Evolutionary conservation across 768 basidiomycete genomes (phyloP).

Genomic region (Lactarius sanguifluus): DNA sequence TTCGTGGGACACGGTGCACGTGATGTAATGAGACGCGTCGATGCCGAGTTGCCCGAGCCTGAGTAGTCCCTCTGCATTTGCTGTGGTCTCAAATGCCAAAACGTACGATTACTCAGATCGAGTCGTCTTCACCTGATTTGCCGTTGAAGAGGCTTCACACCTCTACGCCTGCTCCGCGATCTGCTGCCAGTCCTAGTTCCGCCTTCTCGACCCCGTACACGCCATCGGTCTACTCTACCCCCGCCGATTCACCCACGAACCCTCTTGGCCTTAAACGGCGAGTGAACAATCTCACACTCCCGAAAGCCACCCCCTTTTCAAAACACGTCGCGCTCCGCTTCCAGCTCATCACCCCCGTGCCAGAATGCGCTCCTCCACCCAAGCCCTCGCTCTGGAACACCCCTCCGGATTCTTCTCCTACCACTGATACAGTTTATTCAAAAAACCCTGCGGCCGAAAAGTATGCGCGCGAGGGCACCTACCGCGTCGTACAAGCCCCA

Average conservation of each 20-base stretch:
- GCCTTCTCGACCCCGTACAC: constrained; percentile 37
- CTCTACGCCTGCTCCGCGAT: constrained; percentile 21
- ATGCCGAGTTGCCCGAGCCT: no score
- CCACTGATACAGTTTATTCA: neutral
- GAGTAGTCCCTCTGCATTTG: no score
- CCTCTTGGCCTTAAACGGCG: constrained; percentile 61
- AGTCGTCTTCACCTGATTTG: constrained; percentile 11
- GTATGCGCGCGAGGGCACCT: constrained; percentile 48
- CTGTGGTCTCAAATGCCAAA: no score
- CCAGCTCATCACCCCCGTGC: constrained; percentile 48
- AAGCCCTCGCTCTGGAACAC: constrained; percentile 17
- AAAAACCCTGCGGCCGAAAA: constrained; percentile 1
- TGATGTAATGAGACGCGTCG: constrained; percentile 2
- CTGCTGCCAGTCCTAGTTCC: constrained; percentile 24
- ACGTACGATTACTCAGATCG: constrained; percentile 13
- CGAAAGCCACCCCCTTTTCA: constrained; percentile 49
- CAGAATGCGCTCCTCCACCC: constrained; percentile 22
- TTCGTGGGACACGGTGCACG: constrained; percentile 11
- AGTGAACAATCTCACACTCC: constrained; percentile 37
- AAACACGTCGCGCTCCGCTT: constrained; percentile 65
- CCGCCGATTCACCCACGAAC: constrained; percentile 69
- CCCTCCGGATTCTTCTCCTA: constrained; percentile 10
- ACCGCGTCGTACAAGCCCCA: constrained; percentile 68
- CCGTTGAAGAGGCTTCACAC: constrained; percentile 20
- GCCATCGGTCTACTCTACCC: constrained; percentile 38